phyloP scores from a whole-genome alignment of 2,329 filamentous ascomycete genomes.

The Hypoxylon rubiginosum region DNA sequence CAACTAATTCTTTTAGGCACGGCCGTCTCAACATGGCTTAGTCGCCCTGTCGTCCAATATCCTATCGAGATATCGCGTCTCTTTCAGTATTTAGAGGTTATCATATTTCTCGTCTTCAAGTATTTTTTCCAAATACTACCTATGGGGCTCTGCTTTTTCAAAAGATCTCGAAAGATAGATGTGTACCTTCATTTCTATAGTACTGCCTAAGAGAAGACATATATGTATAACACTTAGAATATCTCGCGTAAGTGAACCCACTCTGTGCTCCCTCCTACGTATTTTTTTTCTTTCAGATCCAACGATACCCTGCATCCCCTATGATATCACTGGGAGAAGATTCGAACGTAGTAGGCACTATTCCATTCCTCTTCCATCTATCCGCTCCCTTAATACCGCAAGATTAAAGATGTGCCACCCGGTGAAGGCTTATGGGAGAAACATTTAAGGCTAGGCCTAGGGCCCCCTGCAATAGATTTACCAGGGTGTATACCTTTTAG shows the following conservation, averaged over 20 bases:
- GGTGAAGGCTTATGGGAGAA: not conserved
- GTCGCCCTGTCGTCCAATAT: not conserved
- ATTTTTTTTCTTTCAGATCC: too few species aligned
- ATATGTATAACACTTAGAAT: too few species aligned
- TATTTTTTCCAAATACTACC: too few species aligned
- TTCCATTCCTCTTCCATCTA: constrained; percentile 1
- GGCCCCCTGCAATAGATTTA: not conserved
- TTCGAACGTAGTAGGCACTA: not conserved
- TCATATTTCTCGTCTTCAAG: too few species aligned
- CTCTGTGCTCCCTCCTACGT: too few species aligned
- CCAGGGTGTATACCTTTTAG: not conserved
- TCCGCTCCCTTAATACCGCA: constrained; percentile 1
- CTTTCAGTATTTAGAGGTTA: not conserved
- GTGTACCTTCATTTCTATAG: too few species aligned
- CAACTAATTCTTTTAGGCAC: not conserved
- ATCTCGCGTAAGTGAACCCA: too few species aligned
- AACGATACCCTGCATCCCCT: too few species aligned
- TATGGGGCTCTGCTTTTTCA: too few species aligned
- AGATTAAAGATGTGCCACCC: not conserved
- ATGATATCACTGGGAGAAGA: too few species aligned
- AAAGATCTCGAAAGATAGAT: too few species aligned
- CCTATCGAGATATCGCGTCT: not conserved
- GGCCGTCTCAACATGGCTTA: not conserved
- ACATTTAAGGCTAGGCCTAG: not conserved
- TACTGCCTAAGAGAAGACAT: too few species aligned